Evolutionary conservation across 2,329 filamentous ascomycete species (phyloP), one percentile per base, ranked within the genome.

Genomic region (Alternaria viburni): DNA sequence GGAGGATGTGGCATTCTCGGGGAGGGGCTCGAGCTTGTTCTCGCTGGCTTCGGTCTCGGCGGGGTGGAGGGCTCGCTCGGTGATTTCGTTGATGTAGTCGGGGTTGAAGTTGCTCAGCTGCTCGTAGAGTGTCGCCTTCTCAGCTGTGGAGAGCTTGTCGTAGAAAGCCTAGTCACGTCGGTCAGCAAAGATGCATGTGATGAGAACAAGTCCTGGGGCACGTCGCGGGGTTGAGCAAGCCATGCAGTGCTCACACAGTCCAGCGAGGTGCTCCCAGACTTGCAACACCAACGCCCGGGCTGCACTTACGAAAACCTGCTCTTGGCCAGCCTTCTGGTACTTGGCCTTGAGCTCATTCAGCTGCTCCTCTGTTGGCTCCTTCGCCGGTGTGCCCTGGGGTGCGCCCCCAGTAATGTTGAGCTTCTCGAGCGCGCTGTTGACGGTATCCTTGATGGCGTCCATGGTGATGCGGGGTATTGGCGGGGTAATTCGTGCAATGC

Each of bases 41-140:
- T 81, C 85, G 59, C 85, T 81, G 64, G 83, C 83, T 65, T 89
- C 85, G 57, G 82, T 67, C 74, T 90, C 86, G 65, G 91, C 88
- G 28, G 94, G 92, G 83, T 93, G 88, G 68, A 98, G 86, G 64
- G 94, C 93, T 79, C 88, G 90, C 70, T 95, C 84, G 76, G 92
- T 91, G 80, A 98, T 91, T 72, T 90, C 87, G 84, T 96, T 97
- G 87, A 98, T 95, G 83, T 92, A 88, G 62, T 87, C 86, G 60
- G 95, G 94, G 79, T 97, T 89, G 83, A 98, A 93, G 75, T 85
- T 86, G 68, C 87, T 87, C 64, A 98, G 87, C 82, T 98, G 96
- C 74, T 91, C 83, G 85, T 89, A 97, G 61, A 99, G 88, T 9
- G 86, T 81, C 47, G 89, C 89, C 83, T 97, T 93, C 69, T 97